A percentile compares a stretch with the other conserved stretches of the same genome.
phyloP scores from a whole-genome alignment of 805 yeast species.

The Sugiyamaella americana region DNA sequence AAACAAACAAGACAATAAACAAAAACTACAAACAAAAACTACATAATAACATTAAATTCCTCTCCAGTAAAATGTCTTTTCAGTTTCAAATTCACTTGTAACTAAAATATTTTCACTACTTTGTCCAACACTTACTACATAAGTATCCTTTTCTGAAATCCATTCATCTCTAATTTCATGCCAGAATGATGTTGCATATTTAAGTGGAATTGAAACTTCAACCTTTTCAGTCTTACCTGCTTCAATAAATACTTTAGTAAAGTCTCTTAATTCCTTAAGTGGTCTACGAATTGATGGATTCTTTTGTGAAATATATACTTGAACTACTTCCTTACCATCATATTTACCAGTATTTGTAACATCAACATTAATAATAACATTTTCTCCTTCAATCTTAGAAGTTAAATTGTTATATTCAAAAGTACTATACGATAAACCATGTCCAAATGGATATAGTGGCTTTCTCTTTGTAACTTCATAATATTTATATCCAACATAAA shows the following conservation, averaged over 20 bases:
- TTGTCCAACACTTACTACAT: constrained; percentile 33
- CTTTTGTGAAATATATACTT: constrained; percentile 41
- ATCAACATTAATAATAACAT: constrained; percentile 31
- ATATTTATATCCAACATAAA: constrained; percentile 56
- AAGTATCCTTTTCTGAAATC: constrained; percentile 47
- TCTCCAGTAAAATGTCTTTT: constrained; percentile 22
- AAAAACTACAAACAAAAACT: too few species aligned
- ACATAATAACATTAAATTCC: too few species aligned
- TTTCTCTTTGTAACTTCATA: constrained; percentile 47
- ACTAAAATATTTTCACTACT: constrained; percentile 14
- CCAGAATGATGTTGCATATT: constrained; percentile 51
- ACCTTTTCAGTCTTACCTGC: constrained; percentile 42
- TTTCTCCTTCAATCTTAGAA: constrained; percentile 27
- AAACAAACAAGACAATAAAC: too few species aligned
- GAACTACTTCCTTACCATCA: constrained; percentile 52
- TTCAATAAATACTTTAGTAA: constrained; percentile 42
- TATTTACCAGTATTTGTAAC: constrained; percentile 45
- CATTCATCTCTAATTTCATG: constrained; percentile 45
- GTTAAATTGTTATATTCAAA: constrained; percentile 40
- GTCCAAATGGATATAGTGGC: constrained; percentile 56
- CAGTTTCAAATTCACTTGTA: constrained; percentile 18
- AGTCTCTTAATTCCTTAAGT: constrained; percentile 54
- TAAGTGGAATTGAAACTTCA: constrained; percentile 36
- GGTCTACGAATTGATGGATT: constrained; percentile 44
- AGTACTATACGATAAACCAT: constrained; percentile 54